Evolutionary conservation across 148 eudicot species (phyloP).

Genomic region (Amaranthus hypochondriacus): DNA sequence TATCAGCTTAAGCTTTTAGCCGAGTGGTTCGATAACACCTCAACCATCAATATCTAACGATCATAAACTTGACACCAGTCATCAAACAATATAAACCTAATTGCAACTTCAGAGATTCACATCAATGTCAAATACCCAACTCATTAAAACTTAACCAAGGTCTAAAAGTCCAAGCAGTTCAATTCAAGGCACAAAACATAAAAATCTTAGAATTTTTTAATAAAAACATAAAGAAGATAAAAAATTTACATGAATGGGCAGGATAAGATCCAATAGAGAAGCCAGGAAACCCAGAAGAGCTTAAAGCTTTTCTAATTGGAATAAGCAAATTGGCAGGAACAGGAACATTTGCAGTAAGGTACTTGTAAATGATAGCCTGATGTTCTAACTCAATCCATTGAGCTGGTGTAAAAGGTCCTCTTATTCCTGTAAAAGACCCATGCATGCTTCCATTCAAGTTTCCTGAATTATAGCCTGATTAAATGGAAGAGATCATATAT

Average conservation of each 20-base stretch:
- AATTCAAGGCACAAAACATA: not conserved
- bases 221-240: not conserved
- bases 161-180: not conserved
- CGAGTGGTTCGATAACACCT: no score
- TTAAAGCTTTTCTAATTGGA: conserved; percentile 57
- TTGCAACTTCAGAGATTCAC: not conserved
- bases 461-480: conserved; percentile 40
- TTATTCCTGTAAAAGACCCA: conserved; percentile 43
- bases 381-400: conserved; percentile 90
- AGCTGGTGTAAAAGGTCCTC: conserved; percentile 76
- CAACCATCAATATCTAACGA: no score
- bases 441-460: conserved; percentile 41
- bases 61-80: not conserved
- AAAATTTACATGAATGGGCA: conserved; percentile 58
- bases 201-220: not conserved
- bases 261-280: conserved; percentile 54
- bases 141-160: not conserved
- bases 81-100: not conserved
- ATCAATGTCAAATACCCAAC: not conserved
- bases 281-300: conserved; percentile 51
- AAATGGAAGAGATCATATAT: conserved; percentile 2
- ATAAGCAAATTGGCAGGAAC: conserved; percentile 71
- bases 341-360: conserved; percentile 68
- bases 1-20: no score
- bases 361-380: conserved; percentile 86